Evolutionary conservation across 129 eudicot species (phyloP).

Genomic region (Chrysanthemum seticuspe): DNA sequence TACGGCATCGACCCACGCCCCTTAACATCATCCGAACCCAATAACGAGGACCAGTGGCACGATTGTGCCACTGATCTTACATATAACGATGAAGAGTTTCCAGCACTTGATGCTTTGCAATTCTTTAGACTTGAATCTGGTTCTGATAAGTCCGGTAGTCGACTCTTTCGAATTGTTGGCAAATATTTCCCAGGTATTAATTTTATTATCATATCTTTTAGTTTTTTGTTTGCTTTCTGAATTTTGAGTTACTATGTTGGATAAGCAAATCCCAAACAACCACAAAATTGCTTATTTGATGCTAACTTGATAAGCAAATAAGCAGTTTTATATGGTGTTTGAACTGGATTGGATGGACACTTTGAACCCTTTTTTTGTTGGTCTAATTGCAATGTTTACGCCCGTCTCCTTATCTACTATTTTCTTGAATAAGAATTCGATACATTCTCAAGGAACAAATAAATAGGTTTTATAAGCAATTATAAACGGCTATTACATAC

Average conservation of each 20-base stretch:
- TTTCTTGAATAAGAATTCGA: no score
- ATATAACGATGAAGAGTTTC: conserved; percentile 54
- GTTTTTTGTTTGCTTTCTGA: background rate
- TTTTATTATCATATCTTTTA: background rate
- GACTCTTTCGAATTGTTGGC: conserved; percentile 81
- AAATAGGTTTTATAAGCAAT: no score
- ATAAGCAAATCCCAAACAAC: no score
- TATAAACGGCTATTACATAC: no score
- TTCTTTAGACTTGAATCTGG: conserved; percentile 65
- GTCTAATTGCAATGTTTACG: no score
- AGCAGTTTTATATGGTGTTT: no score
- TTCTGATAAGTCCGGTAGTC: conserved; percentile 71
- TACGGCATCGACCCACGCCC: conserved; percentile 80
- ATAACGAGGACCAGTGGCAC: conserved; percentile 56
- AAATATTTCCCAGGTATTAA: conserved; percentile 80
- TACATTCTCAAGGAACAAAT: no score
- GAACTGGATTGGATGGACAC: no score
- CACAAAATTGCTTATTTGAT: no score
- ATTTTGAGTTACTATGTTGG: background rate
- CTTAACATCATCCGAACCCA: conserved; percentile 16
- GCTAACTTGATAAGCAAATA: no score
- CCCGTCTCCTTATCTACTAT: no score
- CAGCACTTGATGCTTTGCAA: conserved; percentile 78
- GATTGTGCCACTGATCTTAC: conserved; percentile 66
- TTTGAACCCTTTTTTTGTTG: no score